Evolutionary conservation across 2,329 filamentous ascomycete species (phyloP).

Genomic region (Ophiostoma fasciatum): DNA sequence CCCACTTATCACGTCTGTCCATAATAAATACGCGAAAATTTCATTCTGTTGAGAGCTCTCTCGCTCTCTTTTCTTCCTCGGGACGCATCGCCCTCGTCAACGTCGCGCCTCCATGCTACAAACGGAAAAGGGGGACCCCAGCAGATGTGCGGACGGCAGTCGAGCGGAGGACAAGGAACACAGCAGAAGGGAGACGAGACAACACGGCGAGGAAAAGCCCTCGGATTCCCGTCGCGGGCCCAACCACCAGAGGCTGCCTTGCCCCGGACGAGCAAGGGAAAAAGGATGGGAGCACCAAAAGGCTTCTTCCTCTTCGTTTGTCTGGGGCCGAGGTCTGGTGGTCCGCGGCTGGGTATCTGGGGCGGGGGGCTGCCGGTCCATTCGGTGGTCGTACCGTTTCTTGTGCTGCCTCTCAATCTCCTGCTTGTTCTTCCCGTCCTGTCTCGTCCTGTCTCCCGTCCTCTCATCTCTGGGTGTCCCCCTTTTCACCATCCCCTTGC

Average conservation of each 20-base stretch:
- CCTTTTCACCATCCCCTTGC: slow-evolving; percentile 6
- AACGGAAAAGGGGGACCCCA: slow-evolving; percentile 10
- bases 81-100: slow-evolving; percentile 13
- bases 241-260: neutral
- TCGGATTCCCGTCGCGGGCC: neutral
- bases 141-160: neutral
- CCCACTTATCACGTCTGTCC: too few species aligned
- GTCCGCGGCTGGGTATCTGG: too few species aligned
- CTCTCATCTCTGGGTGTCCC: neutral
- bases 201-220: neutral
- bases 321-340: too few species aligned
- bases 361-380: too few species aligned
- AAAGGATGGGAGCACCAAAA: slow-evolving; percentile 6
- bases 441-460: neutral
- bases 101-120: slow-evolving; percentile 14
- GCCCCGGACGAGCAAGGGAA: neutral
- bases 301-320: neutral
- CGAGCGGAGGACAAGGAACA: neutral
- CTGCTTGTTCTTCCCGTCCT: neutral
- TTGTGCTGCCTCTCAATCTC: neutral
- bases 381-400: neutral
- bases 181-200: neutral
- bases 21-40: too few species aligned
- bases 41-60: neutral
- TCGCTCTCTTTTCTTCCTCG: neutral